Conservation (phyloP, 2,329 filamentous ascomycete genomes). For the Ilyonectria robusta region DNA sequence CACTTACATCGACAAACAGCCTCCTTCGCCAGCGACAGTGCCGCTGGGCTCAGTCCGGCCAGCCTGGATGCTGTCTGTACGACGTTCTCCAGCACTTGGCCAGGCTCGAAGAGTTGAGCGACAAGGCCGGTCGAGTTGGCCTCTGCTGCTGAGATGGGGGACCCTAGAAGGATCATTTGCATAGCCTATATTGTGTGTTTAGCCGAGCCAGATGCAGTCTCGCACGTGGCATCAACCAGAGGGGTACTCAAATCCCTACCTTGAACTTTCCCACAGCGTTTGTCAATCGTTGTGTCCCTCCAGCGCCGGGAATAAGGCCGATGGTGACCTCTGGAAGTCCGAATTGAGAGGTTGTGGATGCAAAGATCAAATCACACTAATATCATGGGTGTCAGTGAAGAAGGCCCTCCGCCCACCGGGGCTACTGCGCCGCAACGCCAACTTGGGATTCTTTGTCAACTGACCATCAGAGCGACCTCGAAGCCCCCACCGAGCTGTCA, state of each 20-base stretch:
- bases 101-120: constrained; percentile 46
- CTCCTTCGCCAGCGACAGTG: constrained; percentile 49
- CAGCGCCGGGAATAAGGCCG: constrained; percentile 57
- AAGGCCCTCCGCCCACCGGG: background rate
- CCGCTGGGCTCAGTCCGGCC: constrained; percentile 43
- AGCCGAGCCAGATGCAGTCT: background rate
- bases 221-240: background rate
- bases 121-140: constrained; percentile 47
- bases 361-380: constrained; percentile 58
- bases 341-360: constrained; percentile 53
- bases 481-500: constrained; percentile 64
- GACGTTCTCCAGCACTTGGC: constrained; percentile 47
- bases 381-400: background rate
- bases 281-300: constrained; percentile 58
- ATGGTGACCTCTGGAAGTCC: constrained; percentile 57
- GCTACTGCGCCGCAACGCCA: no score
- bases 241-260: constrained; percentile 39
- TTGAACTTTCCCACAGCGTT: constrained; percentile 58
- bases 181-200: constrained; percentile 45
- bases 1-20: constrained; percentile 47
- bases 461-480: constrained; percentile 63
- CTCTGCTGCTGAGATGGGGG: constrained; percentile 45
- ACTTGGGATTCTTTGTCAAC: constrained; percentile 16
- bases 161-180: constrained; percentile 51
- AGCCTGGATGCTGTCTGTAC: constrained; percentile 44